Percentiles rank a stretch among this genome's conserved stretches.
Conservation (phyloP, 805 yeast species). For the Ogataea ganodermae region DNA sequence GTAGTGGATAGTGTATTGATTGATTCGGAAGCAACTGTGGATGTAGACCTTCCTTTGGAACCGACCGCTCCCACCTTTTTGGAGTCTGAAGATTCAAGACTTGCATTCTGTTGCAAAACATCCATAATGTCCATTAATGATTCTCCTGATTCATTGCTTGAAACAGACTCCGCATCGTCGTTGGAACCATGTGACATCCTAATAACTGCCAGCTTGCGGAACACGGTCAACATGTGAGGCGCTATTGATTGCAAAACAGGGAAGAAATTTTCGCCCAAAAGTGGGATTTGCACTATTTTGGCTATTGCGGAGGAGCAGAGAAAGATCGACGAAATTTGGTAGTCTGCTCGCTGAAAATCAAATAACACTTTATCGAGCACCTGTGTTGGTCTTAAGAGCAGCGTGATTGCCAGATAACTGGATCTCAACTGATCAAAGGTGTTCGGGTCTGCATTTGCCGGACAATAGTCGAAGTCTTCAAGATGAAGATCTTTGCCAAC, state of each 20-base stretch:
- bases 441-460: slow-evolving; percentile 20
- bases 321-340: slow-evolving; percentile 18
- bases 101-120: slow-evolving; percentile 22
- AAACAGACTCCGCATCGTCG: slow-evolving; percentile 16
- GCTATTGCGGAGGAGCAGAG: slow-evolving; percentile 30
- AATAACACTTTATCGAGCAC: slow-evolving; percentile 17
- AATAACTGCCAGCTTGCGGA: slow-evolving; percentile 16
- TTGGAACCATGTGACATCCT: background rate
- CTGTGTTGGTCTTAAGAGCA: slow-evolving; percentile 23
- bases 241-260: slow-evolving; percentile 24
- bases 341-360: slow-evolving; percentile 19
- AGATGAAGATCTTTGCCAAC: slow-evolving; percentile 32
- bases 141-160: slow-evolving; percentile 16
- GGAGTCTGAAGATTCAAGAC: slow-evolving; percentile 3
- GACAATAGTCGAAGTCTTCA: slow-evolving; percentile 30
- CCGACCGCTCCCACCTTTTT: background rate
- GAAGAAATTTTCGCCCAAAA: slow-evolving; percentile 19
- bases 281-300: slow-evolving; percentile 25
- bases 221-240: slow-evolving; percentile 22
- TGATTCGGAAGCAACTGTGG: slow-evolving; percentile 15
- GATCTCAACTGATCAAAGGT: slow-evolving; percentile 26
- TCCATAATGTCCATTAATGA: slow-evolving; percentile 30
- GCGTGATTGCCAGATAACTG: slow-evolving; percentile 29
- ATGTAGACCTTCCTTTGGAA: slow-evolving; percentile 9
- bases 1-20: slow-evolving; percentile 8